A percentile compares a stretch with the other conserved stretches of the same genome.
Conservation (phyloP, 2,329 filamentous ascomycete species). For the Epichloe glyceriae region DNA sequence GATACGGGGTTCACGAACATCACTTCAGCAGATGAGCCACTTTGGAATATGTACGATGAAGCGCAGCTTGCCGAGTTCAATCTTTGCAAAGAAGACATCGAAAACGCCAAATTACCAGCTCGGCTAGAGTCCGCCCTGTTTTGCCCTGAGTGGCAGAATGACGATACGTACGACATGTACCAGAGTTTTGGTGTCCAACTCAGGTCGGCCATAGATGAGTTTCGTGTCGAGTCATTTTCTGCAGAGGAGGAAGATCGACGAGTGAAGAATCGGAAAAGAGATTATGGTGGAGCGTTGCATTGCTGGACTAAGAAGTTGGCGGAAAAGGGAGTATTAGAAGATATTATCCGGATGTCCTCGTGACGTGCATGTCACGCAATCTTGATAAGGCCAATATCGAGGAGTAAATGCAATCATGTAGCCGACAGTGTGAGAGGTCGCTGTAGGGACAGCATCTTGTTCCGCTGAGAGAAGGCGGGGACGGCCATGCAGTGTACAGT, state of each 20-base stretch:
- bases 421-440: neutral
- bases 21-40: conserved; percentile 10
- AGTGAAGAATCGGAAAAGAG: conserved; percentile 44
- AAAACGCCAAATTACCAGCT: conserved; percentile 10
- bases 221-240: conserved; percentile 32
- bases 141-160: conserved; percentile 4
- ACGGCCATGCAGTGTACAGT: neutral
- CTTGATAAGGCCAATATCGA: neutral
- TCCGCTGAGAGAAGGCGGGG: neutral
- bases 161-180: conserved; percentile 23
- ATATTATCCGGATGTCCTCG: conserved; percentile 18
- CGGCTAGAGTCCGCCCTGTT: conserved; percentile 8
- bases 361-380: neutral
- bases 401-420: neutral
- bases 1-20: conserved; percentile 11
- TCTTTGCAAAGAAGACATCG: conserved; percentile 15
- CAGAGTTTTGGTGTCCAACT: conserved; percentile 28
- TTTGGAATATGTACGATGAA: conserved; percentile 13
- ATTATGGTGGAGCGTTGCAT: conserved; percentile 58
- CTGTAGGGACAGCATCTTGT: neutral
- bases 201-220: conserved; percentile 28
- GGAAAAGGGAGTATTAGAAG: conserved; percentile 47
- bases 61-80: conserved; percentile 18
- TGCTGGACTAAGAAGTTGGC: conserved; percentile 57
- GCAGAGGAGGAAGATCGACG: conserved; percentile 37